These are phyloP conservation scores for Trichophyton simii DNA, from an alignment of 2,329 filamentous ascomycete genomes.

Conservation along the genomic window DNA sequence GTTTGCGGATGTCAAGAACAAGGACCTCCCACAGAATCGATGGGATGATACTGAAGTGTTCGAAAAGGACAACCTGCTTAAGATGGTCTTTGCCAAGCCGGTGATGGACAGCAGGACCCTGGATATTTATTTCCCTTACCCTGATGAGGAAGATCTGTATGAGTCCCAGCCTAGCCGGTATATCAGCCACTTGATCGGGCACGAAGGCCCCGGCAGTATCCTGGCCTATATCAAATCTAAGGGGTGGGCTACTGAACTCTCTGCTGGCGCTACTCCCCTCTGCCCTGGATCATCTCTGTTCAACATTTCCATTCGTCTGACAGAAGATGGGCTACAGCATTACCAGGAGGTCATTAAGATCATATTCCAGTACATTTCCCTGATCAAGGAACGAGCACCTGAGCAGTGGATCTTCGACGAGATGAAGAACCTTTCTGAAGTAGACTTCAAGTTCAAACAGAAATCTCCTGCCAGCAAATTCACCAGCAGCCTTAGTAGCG, in stretches of 20 bases:
- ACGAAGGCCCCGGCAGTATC: constrained; percentile 85
- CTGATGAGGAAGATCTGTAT: constrained; percentile 68
- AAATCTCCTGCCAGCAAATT: constrained; percentile 84
- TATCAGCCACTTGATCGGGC: constrained; percentile 77
- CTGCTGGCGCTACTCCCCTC: constrained; percentile 60
- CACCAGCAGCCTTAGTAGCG: constrained; percentile 67
- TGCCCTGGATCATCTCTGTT: constrained; percentile 75
- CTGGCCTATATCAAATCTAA: constrained; percentile 81
- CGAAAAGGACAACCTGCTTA: constrained; percentile 48
- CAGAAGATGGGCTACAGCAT: constrained; percentile 69
- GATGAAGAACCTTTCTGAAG: constrained; percentile 76
- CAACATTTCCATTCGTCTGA: constrained; percentile 65
- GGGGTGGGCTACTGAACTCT: constrained; percentile 76
- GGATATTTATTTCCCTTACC: constrained; percentile 70
- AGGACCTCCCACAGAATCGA: constrained; percentile 56
- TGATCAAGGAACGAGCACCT: constrained; percentile 67
- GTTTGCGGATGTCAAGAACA: constrained; percentile 71
- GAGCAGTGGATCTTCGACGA: constrained; percentile 93
- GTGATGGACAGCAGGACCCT: constrained; percentile 77
- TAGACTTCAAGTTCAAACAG: constrained; percentile 90
- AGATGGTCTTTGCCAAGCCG: constrained; percentile 75
- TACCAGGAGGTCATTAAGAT: constrained; percentile 72
- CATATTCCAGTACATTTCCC: constrained; percentile 81
- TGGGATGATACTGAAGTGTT: constrained; percentile 54
- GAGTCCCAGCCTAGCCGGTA: constrained; percentile 75